Evolutionary conservation across 2,329 filamentous ascomycete genomes (phyloP), one percentile per base, ranked within the genome.

Genomic region (Mycosphaerella sp.): DNA sequence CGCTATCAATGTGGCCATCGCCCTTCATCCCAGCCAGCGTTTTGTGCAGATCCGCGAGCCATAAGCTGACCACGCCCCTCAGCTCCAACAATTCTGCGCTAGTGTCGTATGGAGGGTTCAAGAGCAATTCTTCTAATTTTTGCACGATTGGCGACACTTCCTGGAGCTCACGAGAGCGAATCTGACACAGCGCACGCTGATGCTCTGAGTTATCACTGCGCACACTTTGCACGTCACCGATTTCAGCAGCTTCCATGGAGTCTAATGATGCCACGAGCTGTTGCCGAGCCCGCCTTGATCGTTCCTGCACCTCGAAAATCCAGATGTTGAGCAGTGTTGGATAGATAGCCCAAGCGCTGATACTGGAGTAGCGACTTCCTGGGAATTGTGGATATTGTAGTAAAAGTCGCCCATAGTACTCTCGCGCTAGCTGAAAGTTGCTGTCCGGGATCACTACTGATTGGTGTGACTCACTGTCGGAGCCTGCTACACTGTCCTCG

Each of bases 271-370:
- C 18, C 69, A n/a, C 25, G 17, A 46, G 17, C 41, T 42, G 43
- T 30, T 46, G 35, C 17, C 76, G 44, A 65, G 64, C 49, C 67
- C 71, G 62, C 78, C 78, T 71, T 82, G 82, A 69, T 52, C 64
- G 67, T 41, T 80, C 75, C 62, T 87, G 80, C 1, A 83, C 74
- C 55, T 86, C 81, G 66, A 88, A 90, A 45, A 95, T 79, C 79
- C 93, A 91, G 41, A 89, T 79, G 43, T 82, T 82, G 60, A 91
- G 84, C 71, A 95, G 79, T 12, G 86, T 85, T 12, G 87, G 83
- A 71, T 89, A 90, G 66, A 96, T 95, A 54, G 88, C 82, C 34
- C 86, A 65, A 9, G 87, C 82, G 57, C 81, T 85, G 37, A 84
- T 70, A 2, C 75, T 71, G 7, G 55, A 50, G 44, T 79, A 71